phyloP scores from a whole-genome alignment of 208 protist species.

The Wallacemonas sp. region DNA sequence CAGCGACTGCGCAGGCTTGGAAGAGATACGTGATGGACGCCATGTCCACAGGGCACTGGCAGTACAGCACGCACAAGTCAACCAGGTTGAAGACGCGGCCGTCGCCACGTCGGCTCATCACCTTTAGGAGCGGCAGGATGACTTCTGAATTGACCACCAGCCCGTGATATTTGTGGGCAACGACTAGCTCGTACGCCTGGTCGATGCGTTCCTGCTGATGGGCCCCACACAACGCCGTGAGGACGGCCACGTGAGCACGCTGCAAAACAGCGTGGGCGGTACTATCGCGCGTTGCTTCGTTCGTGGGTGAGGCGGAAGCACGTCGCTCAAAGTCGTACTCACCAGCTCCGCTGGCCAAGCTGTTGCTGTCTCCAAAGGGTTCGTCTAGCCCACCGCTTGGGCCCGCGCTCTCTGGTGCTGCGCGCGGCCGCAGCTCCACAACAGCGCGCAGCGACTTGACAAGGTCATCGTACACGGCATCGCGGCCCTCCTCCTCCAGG shows the following conservation, averaged over 20 bases:
- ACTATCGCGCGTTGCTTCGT: no score
- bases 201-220: constrained; percentile 58
- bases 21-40: constrained; percentile 73
- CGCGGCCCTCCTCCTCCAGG: constrained; percentile 41
- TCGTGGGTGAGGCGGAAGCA: background rate
- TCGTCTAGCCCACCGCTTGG: background rate
- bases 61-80: constrained; percentile 83
- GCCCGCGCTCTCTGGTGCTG: background rate
- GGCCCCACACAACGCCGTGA: constrained; percentile 50
- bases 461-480: constrained; percentile 72
- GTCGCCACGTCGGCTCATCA: constrained; percentile 67
- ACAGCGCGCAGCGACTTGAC: constrained; percentile 71
- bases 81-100: constrained; percentile 87
- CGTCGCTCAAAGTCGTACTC: constrained; percentile 9
- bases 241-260: constrained; percentile 45
- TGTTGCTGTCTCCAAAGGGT: constrained; percentile 1
- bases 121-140: constrained; percentile 53
- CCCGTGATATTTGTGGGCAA: constrained; percentile 88
- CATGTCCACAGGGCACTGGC: constrained; percentile 70
- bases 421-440: constrained; percentile 69
- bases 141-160: constrained; percentile 68
- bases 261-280: constrained; percentile 43
- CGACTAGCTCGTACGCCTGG: constrained; percentile 80
- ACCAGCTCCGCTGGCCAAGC: background rate
- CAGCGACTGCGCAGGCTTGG: constrained; percentile 65